These are phyloP conservation scores for Rheum nobile DNA, from an alignment of 148 eudicot genomes.

Conservation along the genomic window DNA sequence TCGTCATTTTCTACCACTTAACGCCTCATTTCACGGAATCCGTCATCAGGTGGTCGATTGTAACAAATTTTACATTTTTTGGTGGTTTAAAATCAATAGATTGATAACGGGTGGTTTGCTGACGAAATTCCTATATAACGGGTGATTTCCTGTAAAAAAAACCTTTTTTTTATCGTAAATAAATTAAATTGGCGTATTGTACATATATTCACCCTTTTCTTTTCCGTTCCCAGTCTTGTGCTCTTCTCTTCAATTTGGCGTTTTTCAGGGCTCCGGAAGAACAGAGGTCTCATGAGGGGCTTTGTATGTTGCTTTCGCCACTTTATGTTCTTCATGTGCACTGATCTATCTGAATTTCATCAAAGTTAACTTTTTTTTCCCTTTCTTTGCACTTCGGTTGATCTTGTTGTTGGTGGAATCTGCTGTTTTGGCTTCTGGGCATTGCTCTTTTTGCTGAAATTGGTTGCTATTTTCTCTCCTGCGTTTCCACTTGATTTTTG, in stretches of 20 bases:
- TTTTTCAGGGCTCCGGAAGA: background rate
- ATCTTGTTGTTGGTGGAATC: conserved; percentile 1
- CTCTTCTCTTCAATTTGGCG: conserved; percentile 7
- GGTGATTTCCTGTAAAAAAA: too few relatives aligned
- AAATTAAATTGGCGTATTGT: background rate
- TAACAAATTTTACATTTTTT: too few relatives aligned
- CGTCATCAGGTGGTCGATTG: too few relatives aligned
- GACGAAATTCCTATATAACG: too few relatives aligned
- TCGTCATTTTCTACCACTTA: too few relatives aligned
- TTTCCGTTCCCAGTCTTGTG: background rate
- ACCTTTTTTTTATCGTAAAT: background rate
- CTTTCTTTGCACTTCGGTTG: background rate
- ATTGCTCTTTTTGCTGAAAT: background rate
- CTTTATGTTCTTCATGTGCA: background rate
- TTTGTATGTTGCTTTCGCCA: background rate
- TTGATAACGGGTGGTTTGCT: too few relatives aligned
- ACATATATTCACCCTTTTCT: background rate
- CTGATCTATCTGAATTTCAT: background rate
- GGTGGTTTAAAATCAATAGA: too few relatives aligned
- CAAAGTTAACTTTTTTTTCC: too few relatives aligned
- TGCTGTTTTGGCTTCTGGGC: conserved; percentile 5
- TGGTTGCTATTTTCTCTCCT: background rate
- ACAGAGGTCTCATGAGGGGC: conserved; percentile 5
- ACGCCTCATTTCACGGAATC: too few relatives aligned
- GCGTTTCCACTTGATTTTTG: background rate